phyloP scores from a whole-genome alignment of 257 asterid genomes.

The Perilla frutescens region DNA sequence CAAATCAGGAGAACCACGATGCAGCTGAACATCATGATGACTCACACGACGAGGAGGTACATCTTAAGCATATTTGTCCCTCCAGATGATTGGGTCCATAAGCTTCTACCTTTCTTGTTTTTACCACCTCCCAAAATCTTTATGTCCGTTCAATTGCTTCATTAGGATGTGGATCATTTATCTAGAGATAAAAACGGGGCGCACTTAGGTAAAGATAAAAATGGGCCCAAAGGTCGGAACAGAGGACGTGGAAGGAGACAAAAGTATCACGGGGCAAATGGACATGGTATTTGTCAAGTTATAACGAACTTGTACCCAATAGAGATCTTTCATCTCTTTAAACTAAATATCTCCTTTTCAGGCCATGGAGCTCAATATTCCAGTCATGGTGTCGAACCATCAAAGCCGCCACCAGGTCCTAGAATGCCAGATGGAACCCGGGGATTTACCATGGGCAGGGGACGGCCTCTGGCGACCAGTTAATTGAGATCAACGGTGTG shows the following conservation, averaged over 20 bases:
- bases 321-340: not conserved
- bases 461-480: conserved; percentile 61
- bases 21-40: conserved; percentile 70
- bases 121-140: no score
- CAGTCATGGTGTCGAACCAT: conserved; percentile 59
- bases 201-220: conserved; percentile 61
- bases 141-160: not conserved
- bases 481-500: conserved; percentile 29
- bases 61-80: not conserved
- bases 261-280: conserved; percentile 60
- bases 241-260: conserved; percentile 86
- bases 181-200: conserved; percentile 55
- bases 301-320: not conserved
- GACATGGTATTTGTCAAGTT: conserved; percentile 62
- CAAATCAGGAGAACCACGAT: conserved; percentile 60
- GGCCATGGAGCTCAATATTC: conserved; percentile 64
- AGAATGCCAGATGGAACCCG: conserved; percentile 97
- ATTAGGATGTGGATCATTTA: conserved; percentile 60
- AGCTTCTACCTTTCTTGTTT: no score
- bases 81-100: no score
- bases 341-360: conserved; percentile 26
- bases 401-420: conserved; percentile 99
- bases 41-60: conserved; percentile 83
- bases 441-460: conserved; percentile 90
- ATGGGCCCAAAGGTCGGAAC: conserved; percentile 57